Percentiles rank a stretch among this genome's conserved stretches.
Evolutionary conservation across 768 basidiomycete genomes (phyloP).

Genomic region (Boletus barrowsii): DNA sequence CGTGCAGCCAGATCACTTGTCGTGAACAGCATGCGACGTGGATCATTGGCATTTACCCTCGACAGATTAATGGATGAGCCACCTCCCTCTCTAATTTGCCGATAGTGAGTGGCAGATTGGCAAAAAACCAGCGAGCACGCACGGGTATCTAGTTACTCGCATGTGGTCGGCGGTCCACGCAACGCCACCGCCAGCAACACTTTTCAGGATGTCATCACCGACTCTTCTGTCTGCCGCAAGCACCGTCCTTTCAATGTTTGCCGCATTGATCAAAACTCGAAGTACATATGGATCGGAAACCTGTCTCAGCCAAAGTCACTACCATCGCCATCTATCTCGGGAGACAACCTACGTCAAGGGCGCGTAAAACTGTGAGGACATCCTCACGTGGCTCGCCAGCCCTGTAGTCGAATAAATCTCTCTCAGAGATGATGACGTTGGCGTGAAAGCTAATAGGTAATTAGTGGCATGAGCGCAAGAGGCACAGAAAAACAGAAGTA

Average conservation of each 20-base stretch:
- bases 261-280: conserved; percentile 77
- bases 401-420: conserved; percentile 79
- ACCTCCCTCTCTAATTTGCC: conserved; percentile 60
- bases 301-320: conserved; percentile 37
- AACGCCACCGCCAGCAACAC: conserved; percentile 45
- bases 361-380: conserved; percentile 75
- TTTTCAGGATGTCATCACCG: conserved; percentile 52
- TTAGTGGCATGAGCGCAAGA: conserved; percentile 7
- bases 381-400: conserved; percentile 63
- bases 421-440: conserved; percentile 61
- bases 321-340: not conserved
- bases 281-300: conserved; percentile 70
- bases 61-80: conserved; percentile 45
- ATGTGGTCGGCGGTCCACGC: conserved; percentile 67
- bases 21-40: conserved; percentile 49
- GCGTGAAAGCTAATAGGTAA: conserved; percentile 39
- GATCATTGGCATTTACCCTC: conserved; percentile 30
- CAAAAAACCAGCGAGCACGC: conserved; percentile 24
- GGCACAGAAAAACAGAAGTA: conserved; percentile 38
- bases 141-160: conserved; percentile 64
- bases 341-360: conserved; percentile 59
- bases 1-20: conserved; percentile 50
- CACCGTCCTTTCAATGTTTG: conserved; percentile 66
- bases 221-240: conserved; percentile 62
- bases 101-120: not conserved